Evolutionary conservation across 495 filamentous ascomycete genomes (phyloP), one percentile per base, ranked within the genome.

Genomic region (Penicillium bovifimosum): DNA sequence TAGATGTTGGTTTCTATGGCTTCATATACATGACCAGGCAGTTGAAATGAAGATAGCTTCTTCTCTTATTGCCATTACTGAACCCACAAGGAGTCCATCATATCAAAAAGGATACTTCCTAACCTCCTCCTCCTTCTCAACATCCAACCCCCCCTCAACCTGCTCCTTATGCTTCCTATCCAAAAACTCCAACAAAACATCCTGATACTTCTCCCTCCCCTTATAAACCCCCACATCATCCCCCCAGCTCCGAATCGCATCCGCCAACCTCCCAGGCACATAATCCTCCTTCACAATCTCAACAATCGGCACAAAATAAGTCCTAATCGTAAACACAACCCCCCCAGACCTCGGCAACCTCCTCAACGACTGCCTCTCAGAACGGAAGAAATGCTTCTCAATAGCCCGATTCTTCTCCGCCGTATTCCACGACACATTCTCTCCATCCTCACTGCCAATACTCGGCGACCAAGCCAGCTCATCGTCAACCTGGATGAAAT

Each of bases 201-300:
- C 85, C 54, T 79, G 77, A 70, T 89, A 95, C 63, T 75, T 81
- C 61, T 90, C 88, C 72, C 78, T 85, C 16, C 91, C 90, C 73
- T 95, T 95, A 67, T 96, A 95, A 68, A 71, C 72, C 29, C 80
- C 79, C 9, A 95, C 90, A 76, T 93, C 87, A 43, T 89, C 84
- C 1, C 86, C 87, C 91, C 90, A 95, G 70, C 88, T 95, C 52
- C 91, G 69, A 10, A 91, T 67, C 20, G 84, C 87, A 52, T 80
- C 83, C 28, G 86, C 86, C 63, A 91, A 62, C 40, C 87, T 59
- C 0, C 86, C 86, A 0, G 87, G 86, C 7, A 90, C 85, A 61
- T 82, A 86, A 14, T 77, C 76, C 71, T 90, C 86, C 69, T 84
- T 71, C 0, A 67, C 79, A 54, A 90, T 76, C 43, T 80, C 81